Percentiles rank a stretch among this genome's conserved stretches.
These are phyloP conservation scores for Dothideomycetes sp. DNA, from an alignment of 2,329 filamentous ascomycete species.

Conservation along the genomic window DNA sequence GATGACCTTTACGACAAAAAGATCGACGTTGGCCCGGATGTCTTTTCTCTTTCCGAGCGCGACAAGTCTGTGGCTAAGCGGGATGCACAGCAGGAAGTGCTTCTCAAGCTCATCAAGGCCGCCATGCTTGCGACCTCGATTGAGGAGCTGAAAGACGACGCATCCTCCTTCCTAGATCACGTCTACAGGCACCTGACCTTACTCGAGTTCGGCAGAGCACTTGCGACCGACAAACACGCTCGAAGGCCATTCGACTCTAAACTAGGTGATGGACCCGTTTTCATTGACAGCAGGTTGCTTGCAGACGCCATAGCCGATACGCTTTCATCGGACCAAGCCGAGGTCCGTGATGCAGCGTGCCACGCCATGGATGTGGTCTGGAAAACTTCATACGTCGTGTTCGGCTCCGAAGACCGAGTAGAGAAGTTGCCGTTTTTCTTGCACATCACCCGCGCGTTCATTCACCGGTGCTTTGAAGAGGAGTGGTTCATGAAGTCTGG, in stretches of 20 bases:
- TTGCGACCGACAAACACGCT: slow-evolving; percentile 67
- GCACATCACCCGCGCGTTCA: slow-evolving; percentile 72
- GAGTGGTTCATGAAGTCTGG: slow-evolving; percentile 98
- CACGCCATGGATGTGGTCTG: slow-evolving; percentile 67
- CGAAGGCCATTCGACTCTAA: slow-evolving; percentile 73
- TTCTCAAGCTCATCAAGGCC: slow-evolving; percentile 83
- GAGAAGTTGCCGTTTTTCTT: slow-evolving; percentile 74
- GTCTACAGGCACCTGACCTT: slow-evolving; percentile 85
- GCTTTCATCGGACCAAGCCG: slow-evolving; percentile 70
- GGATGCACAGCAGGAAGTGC: slow-evolving; percentile 64
- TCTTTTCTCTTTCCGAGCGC: slow-evolving; percentile 65
- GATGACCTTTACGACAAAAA: slow-evolving; percentile 71
- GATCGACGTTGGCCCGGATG: slow-evolving; percentile 56
- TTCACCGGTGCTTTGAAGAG: slow-evolving; percentile 91
- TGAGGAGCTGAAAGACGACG: slow-evolving; percentile 66
- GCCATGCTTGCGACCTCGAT: slow-evolving; percentile 77
- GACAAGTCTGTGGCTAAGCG: slow-evolving; percentile 81
- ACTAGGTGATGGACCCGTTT: slow-evolving; percentile 76
- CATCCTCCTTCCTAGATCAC: slow-evolving; percentile 64
- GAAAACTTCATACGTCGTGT: slow-evolving; percentile 64
- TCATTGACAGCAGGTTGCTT: slow-evolving; percentile 75
- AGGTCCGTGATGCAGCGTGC: slow-evolving; percentile 74
- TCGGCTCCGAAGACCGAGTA: slow-evolving; percentile 62
- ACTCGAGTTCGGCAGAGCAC: slow-evolving; percentile 75
- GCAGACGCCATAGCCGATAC: slow-evolving; percentile 86